Percentiles rank a stretch among this genome's conserved stretches.
Conservation (phyloP, 208 protist genomes). For the Leishmania guyanensis region DNA sequence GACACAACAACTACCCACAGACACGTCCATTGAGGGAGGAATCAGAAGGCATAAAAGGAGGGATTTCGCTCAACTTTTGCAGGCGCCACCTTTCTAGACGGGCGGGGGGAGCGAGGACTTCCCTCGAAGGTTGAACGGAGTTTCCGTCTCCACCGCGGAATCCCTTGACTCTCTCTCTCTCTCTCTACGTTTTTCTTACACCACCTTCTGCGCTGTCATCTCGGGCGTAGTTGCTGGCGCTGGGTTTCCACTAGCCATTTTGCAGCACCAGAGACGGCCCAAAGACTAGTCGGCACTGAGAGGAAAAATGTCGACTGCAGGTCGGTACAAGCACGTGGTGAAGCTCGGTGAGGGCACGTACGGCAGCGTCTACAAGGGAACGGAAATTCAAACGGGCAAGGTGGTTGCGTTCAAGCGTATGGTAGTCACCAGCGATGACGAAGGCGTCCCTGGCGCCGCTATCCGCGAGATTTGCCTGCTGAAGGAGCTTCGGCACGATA, state of each 20-base stretch:
- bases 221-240: neutral
- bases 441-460: conserved; percentile 88
- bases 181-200: neutral
- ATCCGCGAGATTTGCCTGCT: conserved; percentile 94
- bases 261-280: neutral
- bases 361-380: conserved; percentile 97
- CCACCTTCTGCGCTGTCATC: neutral
- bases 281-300: neutral
- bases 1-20: neutral
- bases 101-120: neutral
- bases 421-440: conserved; percentile 80
- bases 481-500: conserved; percentile 95
- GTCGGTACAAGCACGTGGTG: conserved; percentile 90
- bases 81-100: neutral
- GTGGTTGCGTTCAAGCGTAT: conserved; percentile 93
- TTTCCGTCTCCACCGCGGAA: neutral
- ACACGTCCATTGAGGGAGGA: neutral
- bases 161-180: neutral
- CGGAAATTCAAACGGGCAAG: conserved; percentile 70
- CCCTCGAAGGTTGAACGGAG: neutral
- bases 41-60: neutral
- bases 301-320: conserved; percentile 64
- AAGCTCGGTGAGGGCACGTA: conserved; percentile 98
- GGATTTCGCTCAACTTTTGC: neutral
- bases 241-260: neutral